Evolutionary conservation across 2,329 filamentous ascomycete genomes (phyloP), one percentile per base, ranked within the genome.

Genomic region (Hirsutella thompsonii): DNA sequence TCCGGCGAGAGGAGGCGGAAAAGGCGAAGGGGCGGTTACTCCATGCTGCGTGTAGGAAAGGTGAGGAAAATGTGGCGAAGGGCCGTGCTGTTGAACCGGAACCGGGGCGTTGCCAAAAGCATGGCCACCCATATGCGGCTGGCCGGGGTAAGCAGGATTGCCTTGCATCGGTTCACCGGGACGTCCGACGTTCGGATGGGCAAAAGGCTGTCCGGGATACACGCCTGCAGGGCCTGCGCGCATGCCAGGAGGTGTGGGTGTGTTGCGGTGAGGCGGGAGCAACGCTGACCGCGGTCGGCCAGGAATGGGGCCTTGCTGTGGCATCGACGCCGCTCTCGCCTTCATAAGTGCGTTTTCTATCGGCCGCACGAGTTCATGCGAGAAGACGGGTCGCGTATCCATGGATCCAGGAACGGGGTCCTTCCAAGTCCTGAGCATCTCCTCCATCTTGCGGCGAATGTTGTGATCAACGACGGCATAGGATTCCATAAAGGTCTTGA

Each of bases 381-480:
- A 77, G 56, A 98, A 98, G 39, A 98, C 90, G 8, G 92, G 89
- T 46, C 86, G 78, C n/a, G 81, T 81, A 54, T 94, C 90, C 57
- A 94, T 78, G 13, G 92, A 94, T 38, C 90, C 92, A 2, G 90
- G 88, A 13, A 96, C 88, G 2, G 92, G 86, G 54, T 94, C 86
- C 62, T 95, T 96, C 92, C 92, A 98, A 1, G 92, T 98, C 62
- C 85, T 88, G 51, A 98, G 71, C 82, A 98, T 90, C 61, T 93
- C 89, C 58, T 96, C 92, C 76, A 98, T 84, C 61, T 93, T 93
- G 50, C 81, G 81, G 48, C 92, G 79, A 19, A 89, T 88, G 45
- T 74, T 72, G 47, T 76, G 74, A 53, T 94, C 88, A 47, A 96
- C 89, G 45, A 93, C 76, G 3, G 83, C 84, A 58, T 96, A 98